Evolutionary conservation across 176 grass and related monocot species (phyloP), one percentile per base, ranked within the genome.

Genomic region (Cenchrus fungigraminus): DNA sequence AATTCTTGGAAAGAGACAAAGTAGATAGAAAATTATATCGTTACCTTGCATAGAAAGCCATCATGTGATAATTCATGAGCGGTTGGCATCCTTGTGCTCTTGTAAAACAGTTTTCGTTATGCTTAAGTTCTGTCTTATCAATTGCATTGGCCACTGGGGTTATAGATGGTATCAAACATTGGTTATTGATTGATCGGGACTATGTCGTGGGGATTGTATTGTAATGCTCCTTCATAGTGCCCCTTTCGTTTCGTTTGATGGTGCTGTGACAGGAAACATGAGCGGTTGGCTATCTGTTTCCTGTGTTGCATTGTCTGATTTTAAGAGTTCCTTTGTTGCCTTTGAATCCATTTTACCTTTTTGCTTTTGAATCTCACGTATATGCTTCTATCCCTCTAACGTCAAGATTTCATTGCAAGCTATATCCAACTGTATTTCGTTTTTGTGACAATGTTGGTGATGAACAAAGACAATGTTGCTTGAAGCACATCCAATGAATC

Each of bases 1-100:
- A 98, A 61, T 98, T 98, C 73, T 95, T 98, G 76, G 95, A 98
- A 76, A 98, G 95, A 81, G 95, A 98, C 82, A 98, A 93, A 89
- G 73, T 86, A 77, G 93, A 98, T 85, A 93, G 95, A 79, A 98
- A 98, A 71, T 86, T 98, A 86, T 98, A 98, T 82, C 95, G 93
- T 50, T 98, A 98, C 80, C 95, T 98, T 91, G 95, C 95, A 65
- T 95, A 92, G 71, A 86, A 79, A 32, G 34, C 34, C 31, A 79
- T 68, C 54, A 19, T 91, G 37, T 40, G 37, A 61, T 79, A 53
- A 73, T 68, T 91, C 11, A 80, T 71, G 45, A 55, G 2, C 85
- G 57, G 34, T 77, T 75, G 68, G 80, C 53, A 13, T 81, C 12
- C 71, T 86, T 75, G 66, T 45, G 73, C 53, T 76, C 76, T 78